phyloP scores from a whole-genome alignment of 805 yeast genomes.

The Saccharomyces jurei region DNA sequence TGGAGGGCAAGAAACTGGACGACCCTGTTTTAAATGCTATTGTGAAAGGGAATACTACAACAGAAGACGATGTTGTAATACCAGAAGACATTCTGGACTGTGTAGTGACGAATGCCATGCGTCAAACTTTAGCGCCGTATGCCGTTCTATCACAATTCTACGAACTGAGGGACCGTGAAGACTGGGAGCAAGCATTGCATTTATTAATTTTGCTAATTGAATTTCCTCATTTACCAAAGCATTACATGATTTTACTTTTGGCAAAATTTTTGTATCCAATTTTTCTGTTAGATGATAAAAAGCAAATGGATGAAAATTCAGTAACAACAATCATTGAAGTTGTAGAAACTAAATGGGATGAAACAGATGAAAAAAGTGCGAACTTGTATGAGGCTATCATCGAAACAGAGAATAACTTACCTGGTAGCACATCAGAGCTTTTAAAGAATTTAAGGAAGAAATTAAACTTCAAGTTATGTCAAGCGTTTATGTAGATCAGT shows the following conservation, averaged over 20 bases:
- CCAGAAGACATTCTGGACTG: conserved; percentile 24
- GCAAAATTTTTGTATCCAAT: conserved; percentile 24
- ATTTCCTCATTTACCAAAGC: conserved; percentile 24
- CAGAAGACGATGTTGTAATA: conserved; percentile 12
- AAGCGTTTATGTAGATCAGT: conserved; percentile 21
- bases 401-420: conserved; percentile 8
- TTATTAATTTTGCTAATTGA: conserved; percentile 19
- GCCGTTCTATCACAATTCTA: conserved; percentile 51
- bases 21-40: conserved; percentile 49
- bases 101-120: conserved; percentile 46
- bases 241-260: conserved; percentile 21
- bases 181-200: conserved; percentile 18
- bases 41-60: conserved; percentile 31
- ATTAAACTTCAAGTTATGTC: conserved; percentile 24
- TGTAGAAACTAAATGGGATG: conserved; percentile 19
- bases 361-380: conserved; percentile 12
- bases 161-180: conserved; percentile 25
- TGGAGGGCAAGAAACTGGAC: conserved; percentile 45
- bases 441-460: conserved; percentile 15
- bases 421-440: conserved; percentile 12
- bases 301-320: conserved; percentile 15
- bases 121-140: conserved; percentile 66
- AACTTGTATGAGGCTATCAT: conserved; percentile 13
- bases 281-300: conserved; percentile 15
- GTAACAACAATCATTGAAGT: conserved; percentile 20